These are phyloP conservation scores for Cryoendolithus antarcticus DNA, from an alignment of 2,329 filamentous ascomycete genomes.

Conservation along the genomic window DNA sequence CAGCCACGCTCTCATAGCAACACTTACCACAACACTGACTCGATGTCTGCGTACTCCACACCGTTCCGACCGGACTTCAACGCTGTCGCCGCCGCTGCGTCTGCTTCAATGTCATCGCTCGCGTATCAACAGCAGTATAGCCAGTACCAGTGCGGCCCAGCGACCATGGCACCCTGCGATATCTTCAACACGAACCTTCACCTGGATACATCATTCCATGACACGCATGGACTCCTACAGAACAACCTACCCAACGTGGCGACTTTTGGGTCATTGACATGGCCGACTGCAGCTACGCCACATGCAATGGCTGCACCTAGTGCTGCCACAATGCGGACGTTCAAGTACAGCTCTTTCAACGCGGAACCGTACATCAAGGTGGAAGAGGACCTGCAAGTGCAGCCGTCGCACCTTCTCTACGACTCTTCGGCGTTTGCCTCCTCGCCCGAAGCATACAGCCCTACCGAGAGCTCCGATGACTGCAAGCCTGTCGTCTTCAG, in stretches of 20 bases:
- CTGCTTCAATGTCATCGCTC: too few species aligned
- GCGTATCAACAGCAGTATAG: too few species aligned
- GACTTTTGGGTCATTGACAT: constrained; percentile 10
- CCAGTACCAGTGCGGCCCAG: not conserved
- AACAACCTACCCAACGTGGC: constrained; percentile 6
- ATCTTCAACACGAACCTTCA: constrained; percentile 9
- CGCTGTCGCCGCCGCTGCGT: too few species aligned
- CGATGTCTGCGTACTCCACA: too few species aligned
- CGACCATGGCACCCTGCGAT: constrained; percentile 12
- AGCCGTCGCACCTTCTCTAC: constrained; percentile 28
- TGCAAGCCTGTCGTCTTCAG: constrained; percentile 46
- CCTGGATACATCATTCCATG: constrained; percentile 6
- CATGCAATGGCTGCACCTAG: constrained; percentile 3
- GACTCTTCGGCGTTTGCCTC: constrained; percentile 20
- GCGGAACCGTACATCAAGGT: constrained; percentile 30
- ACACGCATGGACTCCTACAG: constrained; percentile 5
- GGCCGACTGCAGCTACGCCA: constrained; percentile 7
- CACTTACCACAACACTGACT: too few species aligned
- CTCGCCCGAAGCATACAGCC: constrained; percentile 28
- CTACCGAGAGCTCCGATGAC: constrained; percentile 29
- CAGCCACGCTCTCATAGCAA: too few species aligned
- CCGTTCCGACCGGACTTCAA: too few species aligned
- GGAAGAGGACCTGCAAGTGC: constrained; percentile 28
- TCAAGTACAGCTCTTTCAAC: constrained; percentile 5
- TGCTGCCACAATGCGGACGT: constrained; percentile 1